phyloP scores from a whole-genome alignment of 331 rosid genomes.

The Cydonia oblonga region DNA sequence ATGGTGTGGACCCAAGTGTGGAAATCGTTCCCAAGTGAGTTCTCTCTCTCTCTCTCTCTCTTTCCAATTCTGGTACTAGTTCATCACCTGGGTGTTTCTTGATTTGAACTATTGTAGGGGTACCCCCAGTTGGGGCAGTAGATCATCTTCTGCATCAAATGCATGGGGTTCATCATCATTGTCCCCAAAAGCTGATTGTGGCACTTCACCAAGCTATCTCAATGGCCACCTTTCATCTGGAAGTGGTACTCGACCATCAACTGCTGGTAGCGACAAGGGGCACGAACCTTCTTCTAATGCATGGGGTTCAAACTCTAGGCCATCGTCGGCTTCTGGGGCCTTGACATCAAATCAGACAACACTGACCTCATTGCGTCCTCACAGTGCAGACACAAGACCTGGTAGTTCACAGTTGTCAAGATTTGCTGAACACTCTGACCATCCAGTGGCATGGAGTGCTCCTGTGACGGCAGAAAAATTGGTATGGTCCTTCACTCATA shows the following conservation, averaged over 20 bases:
- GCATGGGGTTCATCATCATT: conserved; percentile 78
- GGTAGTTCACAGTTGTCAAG: conserved; percentile 91
- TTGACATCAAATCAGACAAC: conserved; percentile 58
- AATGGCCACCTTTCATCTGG: conserved; percentile 88
- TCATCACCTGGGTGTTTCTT: background rate
- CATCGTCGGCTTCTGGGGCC: conserved; percentile 88
- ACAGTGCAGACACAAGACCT: conserved; percentile 94
- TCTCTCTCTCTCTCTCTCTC: conserved; percentile 5
- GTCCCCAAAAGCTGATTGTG: conserved; percentile 75
- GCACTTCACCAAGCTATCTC: conserved; percentile 65
- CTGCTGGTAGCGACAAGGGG: conserved; percentile 83
- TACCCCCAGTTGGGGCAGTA: conserved; percentile 88
- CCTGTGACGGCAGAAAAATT: conserved; percentile 67
- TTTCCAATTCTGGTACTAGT: background rate
- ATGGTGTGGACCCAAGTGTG: conserved; percentile 86
- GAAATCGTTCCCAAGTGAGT: conserved; percentile 98
- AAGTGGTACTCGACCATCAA: conserved; percentile 88
- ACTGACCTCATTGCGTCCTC: conserved; percentile 66
- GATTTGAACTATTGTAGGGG: conserved; percentile 47
- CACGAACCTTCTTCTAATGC: conserved; percentile 47
- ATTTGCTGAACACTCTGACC: conserved; percentile 72
- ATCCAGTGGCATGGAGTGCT: conserved; percentile 64
- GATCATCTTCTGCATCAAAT: conserved; percentile 60
- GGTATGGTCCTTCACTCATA: conserved; percentile 35
- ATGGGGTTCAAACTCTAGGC: conserved; percentile 86